phyloP scores from a whole-genome alignment of 352 stramenopile genomes.

The Pythium myriotylum region DNA sequence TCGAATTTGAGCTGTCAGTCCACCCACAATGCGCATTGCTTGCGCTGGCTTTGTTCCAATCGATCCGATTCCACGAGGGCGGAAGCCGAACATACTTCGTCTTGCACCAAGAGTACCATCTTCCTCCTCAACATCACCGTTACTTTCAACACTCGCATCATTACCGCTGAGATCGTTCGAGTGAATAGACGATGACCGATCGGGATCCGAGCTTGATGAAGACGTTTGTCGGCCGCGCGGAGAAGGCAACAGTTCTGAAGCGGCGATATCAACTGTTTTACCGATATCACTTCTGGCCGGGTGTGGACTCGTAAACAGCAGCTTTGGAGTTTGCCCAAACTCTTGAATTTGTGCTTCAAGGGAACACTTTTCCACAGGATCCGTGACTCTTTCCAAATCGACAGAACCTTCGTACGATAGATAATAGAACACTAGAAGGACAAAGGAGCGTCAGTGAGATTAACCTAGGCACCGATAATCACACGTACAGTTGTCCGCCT shows the following conservation, averaged over 20 bases:
- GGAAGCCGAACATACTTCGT: slow-evolving; percentile 78
- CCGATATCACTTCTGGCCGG: slow-evolving; percentile 65
- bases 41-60: slow-evolving; percentile 81
- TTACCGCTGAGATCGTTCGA: slow-evolving; percentile 23
- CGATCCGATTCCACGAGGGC: slow-evolving; percentile 37
- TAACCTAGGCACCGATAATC: too few relatives aligned
- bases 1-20: slow-evolving; percentile 74
- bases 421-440: slow-evolving; percentile 83
- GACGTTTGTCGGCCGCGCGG: slow-evolving; percentile 35
- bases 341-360: slow-evolving; percentile 94
- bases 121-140: slow-evolving; percentile 13
- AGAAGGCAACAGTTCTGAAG: slow-evolving; percentile 44
- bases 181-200: slow-evolving; percentile 27
- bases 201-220: slow-evolving; percentile 22
- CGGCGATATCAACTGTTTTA: slow-evolving; percentile 55
- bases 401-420: slow-evolving; percentile 88
- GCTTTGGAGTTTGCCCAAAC: slow-evolving; percentile 89
- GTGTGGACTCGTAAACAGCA: slow-evolving; percentile 73
- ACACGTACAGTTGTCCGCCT: slow-evolving; percentile 77
- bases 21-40: slow-evolving; percentile 53
- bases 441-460: too few relatives aligned
- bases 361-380: slow-evolving; percentile 93
- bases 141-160: slow-evolving; percentile 23
- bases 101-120: slow-evolving; percentile 20
- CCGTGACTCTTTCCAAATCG: slow-evolving; percentile 83